Evolutionary conservation across 2,329 filamentous ascomycete genomes (phyloP), one percentile per base, ranked within the genome.

Genomic region (Botrytis deweyae): DNA sequence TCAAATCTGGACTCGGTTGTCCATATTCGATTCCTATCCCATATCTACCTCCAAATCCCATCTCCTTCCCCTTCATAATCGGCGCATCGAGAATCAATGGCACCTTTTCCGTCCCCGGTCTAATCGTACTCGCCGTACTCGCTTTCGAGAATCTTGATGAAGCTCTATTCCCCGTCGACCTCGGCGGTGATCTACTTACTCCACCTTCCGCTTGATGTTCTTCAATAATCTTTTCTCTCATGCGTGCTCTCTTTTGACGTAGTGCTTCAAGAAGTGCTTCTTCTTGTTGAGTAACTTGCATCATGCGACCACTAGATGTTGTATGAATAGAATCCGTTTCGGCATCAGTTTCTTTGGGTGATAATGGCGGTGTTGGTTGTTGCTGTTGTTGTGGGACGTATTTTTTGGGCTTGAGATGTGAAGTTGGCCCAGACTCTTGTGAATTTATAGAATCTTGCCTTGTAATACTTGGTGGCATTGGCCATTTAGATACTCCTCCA

Each of bases 251-350:
- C 66, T 86, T 85, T 70, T 83, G 80, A 72, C 86, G 82, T 80
- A 88, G 84, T 2, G 86, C 84, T 76, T 86, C 85, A 5, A 88
- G 80, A 1, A 88, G 81, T 59, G 84, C 82, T 75, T 87, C 85
- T 79, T 88, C 86, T 78, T 87, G 86, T 72, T 85, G 81, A 0
- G 86, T 88, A 40, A 88, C 86, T 22, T 85, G 84, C 80, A 88
- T 87, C 33, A 87, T 80, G 4, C 80, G 77, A 66, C 77, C 77
- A 46, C 73, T 78, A 2, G 72, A 67, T 52, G 77, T 71, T 22
- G 76, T 70, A 29, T 55, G 63, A 33, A 75, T 74, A 16, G 72
- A 71, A 52, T 62, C 59, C 38, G 77, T 75, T 66, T 79, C 76
- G 36, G 76, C 64, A n/a, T 79, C 78, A n/a, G 25, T 40, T 63